Evolutionary conservation across 192 early-diverging fungal genomes (phyloP), one percentile per base, ranked within the genome.

Genomic region (Pilobolus umbonatus): DNA sequence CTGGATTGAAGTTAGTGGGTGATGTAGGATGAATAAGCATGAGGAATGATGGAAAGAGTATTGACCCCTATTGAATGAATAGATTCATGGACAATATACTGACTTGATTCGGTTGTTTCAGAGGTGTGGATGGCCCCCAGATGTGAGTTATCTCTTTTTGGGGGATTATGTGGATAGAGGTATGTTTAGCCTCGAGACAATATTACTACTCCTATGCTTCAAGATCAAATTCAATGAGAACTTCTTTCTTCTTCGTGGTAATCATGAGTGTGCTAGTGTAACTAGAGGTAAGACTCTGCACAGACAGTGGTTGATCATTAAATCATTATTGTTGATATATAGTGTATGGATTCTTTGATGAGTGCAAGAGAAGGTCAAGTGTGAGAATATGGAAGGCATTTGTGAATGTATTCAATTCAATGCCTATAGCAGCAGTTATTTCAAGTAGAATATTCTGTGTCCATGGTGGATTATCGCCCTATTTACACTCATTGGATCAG

Each of bases 121-220:
- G 64, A 82, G 85, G 79, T 85, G 89, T 67, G 94, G 94, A 34
- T 95, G 88, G 65, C 96, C 96, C 29, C 93, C 93, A 0, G 61
- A 74, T 28, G 77, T 90, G 61, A 96, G 95, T 75, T 98, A 93
- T 73, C 74, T 96, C 59, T 98, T 95, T 64, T 55, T 97, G 15
- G 91, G 93, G 22, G 96, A 98, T 74, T 98, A 98, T 75, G 96
- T 98, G 9, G 96, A 98, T 75, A 84, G 96, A 36, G 96, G 96
- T 51, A 96, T 95, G 74, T 86, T 91, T 75, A 87, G 84, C 61
- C 76, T 98, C 42, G 96, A 98, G 69, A 98, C 93, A 7, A 95
- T 98, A 54, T 75, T 92, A 25, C 71, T 98, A 57, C 76, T 98
- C 53, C 83, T 98, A 47, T 90, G 88, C 71, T 98, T 91, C 80